Base-by-base conservation (phyloP, 495 filamentous ascomycete species). In the Apodospora peruviana region DNA sequence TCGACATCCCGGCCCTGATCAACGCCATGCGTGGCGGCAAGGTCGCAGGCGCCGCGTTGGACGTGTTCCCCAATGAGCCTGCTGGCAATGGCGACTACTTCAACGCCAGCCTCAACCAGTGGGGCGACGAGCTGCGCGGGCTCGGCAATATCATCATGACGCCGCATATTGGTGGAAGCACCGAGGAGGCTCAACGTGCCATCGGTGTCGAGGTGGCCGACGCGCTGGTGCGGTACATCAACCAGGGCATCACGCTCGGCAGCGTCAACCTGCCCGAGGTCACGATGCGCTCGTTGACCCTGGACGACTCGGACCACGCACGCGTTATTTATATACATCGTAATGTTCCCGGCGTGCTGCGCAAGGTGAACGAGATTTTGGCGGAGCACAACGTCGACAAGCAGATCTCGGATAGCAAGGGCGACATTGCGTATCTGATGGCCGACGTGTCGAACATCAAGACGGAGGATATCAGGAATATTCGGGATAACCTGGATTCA, bases 221-320 rank as follows among this genome's bases (percentile, higher is more conserved):
- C 10, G 85, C 90, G 47, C 72, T 99, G 45, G 85, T 93, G 42
- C 79, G 86, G 50, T 97, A 96, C 64, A 91, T 97, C 64, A 99
- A 90, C 68, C 86, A 88, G 65, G 94, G 94, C 45, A 79, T 79
- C 45, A 99, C 94, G 17, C 68, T 89, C 40, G 90, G 88, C 50
- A 86, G 93, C 55, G 94, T 96, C 61, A 99, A 99, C 68, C 78
- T 99, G 75, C 94, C 94, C 25, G 94, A 97, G 70, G 87, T 96
- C 51, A 82, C 76, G 52, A 79, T 97, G 51, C 88, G 94, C 52
- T 87, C 84, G 8, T 70, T 96, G 44, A 95, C 90, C 1, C 72
- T 91, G 56, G 89, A 93, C 47, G 88, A 96, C 69, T 81, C 85
- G 40, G 82, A 91, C 67, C 85, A 91, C 62, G 88, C 89, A 38